A percentile compares a stretch with the other conserved stretches of the same genome.
Conservation (phyloP, 192 early-diverging fungal genomes). For the Gonapodya prolifera region DNA sequence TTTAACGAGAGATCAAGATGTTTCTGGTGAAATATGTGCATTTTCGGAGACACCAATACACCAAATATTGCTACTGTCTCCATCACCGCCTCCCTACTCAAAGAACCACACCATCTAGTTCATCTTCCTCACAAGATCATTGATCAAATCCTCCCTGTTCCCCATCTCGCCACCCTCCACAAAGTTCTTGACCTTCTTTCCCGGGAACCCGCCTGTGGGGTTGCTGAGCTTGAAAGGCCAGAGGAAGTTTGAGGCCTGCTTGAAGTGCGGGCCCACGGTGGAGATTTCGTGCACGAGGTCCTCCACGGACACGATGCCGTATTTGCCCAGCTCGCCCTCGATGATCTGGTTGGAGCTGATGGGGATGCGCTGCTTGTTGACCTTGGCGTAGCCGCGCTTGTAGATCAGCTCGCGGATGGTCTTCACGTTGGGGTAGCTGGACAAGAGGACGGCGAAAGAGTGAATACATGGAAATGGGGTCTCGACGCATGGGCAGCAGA, state of each 20-base stretch:
- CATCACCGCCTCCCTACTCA: too few species aligned
- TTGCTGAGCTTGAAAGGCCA: conserved; percentile 99
- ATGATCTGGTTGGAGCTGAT: conserved; percentile 94
- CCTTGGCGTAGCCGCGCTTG: conserved; percentile 99
- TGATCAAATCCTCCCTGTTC: neutral
- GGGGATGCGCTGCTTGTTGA: conserved; percentile 93
- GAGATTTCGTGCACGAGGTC: conserved; percentile 97
- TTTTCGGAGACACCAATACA: too few species aligned
- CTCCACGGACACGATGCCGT: conserved; percentile 94
- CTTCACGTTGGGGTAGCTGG: conserved; percentile 95
- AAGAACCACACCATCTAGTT: neutral
- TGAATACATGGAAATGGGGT: neutral
- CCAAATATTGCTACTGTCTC: too few species aligned
- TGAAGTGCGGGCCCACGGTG: conserved; percentile 84
- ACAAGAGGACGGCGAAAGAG: neutral
- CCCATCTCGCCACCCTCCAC: conserved; percentile 82
- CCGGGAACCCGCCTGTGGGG: conserved; percentile 90
- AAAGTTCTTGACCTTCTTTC: conserved; percentile 91
- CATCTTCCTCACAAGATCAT: neutral
- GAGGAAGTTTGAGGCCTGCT: conserved; percentile 94
- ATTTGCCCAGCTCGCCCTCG: conserved; percentile 81
- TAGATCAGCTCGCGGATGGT: conserved; percentile 97
- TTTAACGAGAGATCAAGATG: too few species aligned
- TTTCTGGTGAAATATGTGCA: too few species aligned
- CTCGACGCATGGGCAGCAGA: neutral